Conservation (phyloP, 129 eudicot species). For the Flaveria sonorensis region DNA sequence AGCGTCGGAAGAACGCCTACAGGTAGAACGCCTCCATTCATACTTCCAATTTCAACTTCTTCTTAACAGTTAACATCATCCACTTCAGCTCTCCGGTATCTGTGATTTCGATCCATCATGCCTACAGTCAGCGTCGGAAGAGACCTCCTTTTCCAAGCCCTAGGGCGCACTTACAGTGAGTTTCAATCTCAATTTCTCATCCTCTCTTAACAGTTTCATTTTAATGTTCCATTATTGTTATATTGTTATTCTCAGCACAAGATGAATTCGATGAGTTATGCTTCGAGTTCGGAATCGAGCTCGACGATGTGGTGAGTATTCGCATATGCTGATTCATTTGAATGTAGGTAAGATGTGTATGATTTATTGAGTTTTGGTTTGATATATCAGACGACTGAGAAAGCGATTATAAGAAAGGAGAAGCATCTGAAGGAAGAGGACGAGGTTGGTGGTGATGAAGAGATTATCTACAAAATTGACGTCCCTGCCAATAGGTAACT, state of each 20-base stretch:
- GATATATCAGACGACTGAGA: constrained; percentile 76
- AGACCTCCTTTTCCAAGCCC: constrained; percentile 78
- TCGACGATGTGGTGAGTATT: constrained; percentile 77
- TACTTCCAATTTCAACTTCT: no score
- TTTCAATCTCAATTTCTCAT: background rate
- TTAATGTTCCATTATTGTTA: background rate
- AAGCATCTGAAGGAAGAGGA: constrained; percentile 79
- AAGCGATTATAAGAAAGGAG: constrained; percentile 87
- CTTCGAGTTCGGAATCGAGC: constrained; percentile 91
- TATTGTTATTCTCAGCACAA: constrained; percentile 41
- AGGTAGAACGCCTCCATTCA: no score
- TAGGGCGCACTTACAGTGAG: constrained; percentile 72
- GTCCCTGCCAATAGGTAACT: constrained; percentile 86
- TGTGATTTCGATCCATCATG: constrained; percentile 40
- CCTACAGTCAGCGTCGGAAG: constrained; percentile 88
- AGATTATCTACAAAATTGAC: constrained; percentile 84
- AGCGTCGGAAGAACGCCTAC: no score
- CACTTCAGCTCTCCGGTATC: background rate
- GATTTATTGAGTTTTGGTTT: constrained; percentile 6
- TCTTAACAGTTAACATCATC: no score
- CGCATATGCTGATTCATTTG: background rate
- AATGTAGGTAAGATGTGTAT: constrained; percentile 10
- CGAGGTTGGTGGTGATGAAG: constrained; percentile 63
- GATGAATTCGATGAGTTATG: constrained; percentile 79
- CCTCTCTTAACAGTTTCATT: background rate